Conservation (phyloP, 345 rosid species). For the Camelina laxa region DNA sequence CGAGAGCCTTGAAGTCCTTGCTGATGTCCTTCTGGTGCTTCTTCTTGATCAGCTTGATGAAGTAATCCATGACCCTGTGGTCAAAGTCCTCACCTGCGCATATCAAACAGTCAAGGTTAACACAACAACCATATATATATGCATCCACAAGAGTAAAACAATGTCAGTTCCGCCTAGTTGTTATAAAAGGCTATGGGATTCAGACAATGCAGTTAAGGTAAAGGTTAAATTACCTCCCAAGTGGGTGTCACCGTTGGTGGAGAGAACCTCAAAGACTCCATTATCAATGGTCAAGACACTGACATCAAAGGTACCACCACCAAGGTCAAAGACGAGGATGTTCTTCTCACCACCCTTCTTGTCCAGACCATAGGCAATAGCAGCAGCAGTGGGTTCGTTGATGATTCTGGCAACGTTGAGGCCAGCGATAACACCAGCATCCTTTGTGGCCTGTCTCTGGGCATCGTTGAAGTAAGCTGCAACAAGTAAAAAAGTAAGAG, state of each 20-base stretch:
- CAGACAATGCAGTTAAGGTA: background rate
- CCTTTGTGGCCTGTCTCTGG: conserved; percentile 98
- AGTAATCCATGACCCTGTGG: conserved; percentile 95
- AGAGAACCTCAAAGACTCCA: conserved; percentile 97
- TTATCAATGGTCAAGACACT: conserved; percentile 93
- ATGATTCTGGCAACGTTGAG: conserved; percentile 96
- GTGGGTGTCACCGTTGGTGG: conserved; percentile 98
- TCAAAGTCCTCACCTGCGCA: conserved; percentile 95
- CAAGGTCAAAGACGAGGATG: conserved; percentile 97
- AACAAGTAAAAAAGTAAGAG: conserved; percentile 18
- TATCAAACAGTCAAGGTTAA: conserved; percentile 17
- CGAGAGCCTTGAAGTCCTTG: conserved; percentile 92
- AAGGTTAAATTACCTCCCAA: conserved; percentile 73
- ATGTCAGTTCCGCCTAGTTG: background rate
- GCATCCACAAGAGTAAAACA: background rate
- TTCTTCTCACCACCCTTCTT: conserved; percentile 99
- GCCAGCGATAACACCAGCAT: conserved; percentile 94
- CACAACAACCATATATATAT: conserved; percentile 17
- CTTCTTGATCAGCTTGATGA: conserved; percentile 95
- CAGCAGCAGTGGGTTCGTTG: conserved; percentile 99
- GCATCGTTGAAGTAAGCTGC: conserved; percentile 99
- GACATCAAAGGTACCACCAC: conserved; percentile 99
- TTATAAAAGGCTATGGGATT: too few relatives aligned
- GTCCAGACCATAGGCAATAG: conserved; percentile 95
- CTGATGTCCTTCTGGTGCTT: conserved; percentile 97